Conservation (phyloP, 192 early-diverging fungal species). For the Entrophospora sp. region DNA sequence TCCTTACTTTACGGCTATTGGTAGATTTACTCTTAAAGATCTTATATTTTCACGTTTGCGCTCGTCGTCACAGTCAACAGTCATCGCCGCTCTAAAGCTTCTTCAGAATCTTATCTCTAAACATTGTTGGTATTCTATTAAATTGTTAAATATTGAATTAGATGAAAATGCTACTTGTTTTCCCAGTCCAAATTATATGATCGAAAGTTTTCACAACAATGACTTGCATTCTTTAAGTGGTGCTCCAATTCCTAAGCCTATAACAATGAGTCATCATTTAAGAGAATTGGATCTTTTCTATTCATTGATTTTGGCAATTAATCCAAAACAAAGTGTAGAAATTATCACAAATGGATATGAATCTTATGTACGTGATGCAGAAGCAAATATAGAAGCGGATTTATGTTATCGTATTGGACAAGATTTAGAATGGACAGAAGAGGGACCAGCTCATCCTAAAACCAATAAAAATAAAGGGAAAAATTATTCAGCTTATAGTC, state of each 20-base stretch:
- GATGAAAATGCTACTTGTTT: conserved; percentile 39
- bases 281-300: conserved; percentile 52
- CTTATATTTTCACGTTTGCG: conserved; percentile 81
- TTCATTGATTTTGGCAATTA: conserved; percentile 44
- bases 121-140: conserved; percentile 70
- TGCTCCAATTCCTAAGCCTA: conserved; percentile 18
- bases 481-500: conserved; percentile 13
- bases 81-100: conserved; percentile 74
- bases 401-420: conserved; percentile 39
- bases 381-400: conserved; percentile 37
- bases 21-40: conserved; percentile 67
- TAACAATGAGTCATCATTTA: conserved; percentile 45
- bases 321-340: conserved; percentile 39
- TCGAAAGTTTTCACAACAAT: neutral
- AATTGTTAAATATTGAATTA: conserved; percentile 65
- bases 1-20: conserved; percentile 42
- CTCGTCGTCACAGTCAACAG: conserved; percentile 79
- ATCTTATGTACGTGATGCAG: conserved; percentile 45
- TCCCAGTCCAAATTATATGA: conserved; percentile 23
- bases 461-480: conserved; percentile 27
- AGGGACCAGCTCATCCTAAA: conserved; percentile 23
- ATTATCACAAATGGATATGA: conserved; percentile 49
- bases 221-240: neutral
- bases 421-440: conserved; percentile 21
- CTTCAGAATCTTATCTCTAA: conserved; percentile 63